Base-by-base conservation (phyloP, 2,329 filamentous ascomycete species). In the Aspergillus sp. region DNA sequence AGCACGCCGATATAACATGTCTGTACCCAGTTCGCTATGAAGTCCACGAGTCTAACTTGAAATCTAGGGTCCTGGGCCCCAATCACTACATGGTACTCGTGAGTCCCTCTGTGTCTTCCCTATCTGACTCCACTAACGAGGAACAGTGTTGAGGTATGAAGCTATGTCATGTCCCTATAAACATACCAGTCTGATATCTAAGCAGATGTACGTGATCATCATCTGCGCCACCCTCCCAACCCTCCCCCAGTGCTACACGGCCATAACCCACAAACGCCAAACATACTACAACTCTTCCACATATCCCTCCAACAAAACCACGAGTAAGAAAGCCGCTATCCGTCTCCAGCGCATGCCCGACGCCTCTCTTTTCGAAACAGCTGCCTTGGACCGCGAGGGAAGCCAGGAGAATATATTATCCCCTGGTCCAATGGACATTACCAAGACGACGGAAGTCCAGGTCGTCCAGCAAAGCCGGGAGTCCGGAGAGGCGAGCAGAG, bases 1-100 rank as follows among this genome's bases (percentile, higher is more conserved):
- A 47, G 17, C 59, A 63, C 25, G 50, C 52, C n/a, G 53, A 60
- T 35, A 56, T 63, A 23, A 62, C 61, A 14, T 59, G 59, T 63
- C 12, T 27, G 59, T 45, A n/a, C 6, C 12, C 21, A 2, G 6
- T n/a, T 23, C 19, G 15, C 3, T 9, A 0, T 14, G 11, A 4
- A 27, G 4, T 12, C 7, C 17, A 5, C 19, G 35, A 25, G 25
- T 58, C 37, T 58, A 35, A 56, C 21, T 5, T 4, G 11, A 2
- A 15, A 4, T 27, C 8, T 19, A 62, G 58, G 51, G 49, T 59
- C 61, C 15, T 62, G 58, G 61, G 58, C 61, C 11, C 52, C 49
- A 4, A 61, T 62, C 23, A 59, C 61, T 4, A 59, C 52, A n/a
- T 62, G 61, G 61, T 58, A 62, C 17, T 54, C 14, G 35, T 37